Evolutionary conservation across 345 rosid species (phyloP).

Genomic region (Sonneratia alba): DNA sequence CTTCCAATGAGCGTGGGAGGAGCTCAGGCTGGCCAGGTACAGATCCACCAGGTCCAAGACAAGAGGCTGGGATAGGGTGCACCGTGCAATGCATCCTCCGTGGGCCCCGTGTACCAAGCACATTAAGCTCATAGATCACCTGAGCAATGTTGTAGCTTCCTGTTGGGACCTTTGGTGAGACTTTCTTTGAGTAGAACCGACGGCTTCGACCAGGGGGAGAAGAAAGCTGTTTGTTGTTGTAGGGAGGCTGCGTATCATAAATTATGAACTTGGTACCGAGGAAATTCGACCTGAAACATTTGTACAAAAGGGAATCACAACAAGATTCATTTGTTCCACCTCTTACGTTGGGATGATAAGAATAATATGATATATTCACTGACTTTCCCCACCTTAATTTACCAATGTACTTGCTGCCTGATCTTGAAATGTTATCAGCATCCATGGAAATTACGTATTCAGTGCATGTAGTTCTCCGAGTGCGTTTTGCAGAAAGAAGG

Average conservation of each 20-base stretch:
- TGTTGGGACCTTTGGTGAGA: conserved; percentile 78
- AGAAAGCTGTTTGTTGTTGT: conserved; percentile 46
- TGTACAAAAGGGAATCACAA: conserved; percentile 5
- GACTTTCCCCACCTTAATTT: conserved; percentile 51
- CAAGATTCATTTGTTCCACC: neutral
- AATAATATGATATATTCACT: neutral
- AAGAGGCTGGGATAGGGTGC: conserved; percentile 69
- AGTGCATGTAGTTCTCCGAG: conserved; percentile 77
- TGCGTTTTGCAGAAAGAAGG: conserved; percentile 83
- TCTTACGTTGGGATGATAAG: neutral
- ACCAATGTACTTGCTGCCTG: conserved; percentile 81
- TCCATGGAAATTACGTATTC: conserved; percentile 92
- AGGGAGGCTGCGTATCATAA: conserved; percentile 87
- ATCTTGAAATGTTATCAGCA: conserved; percentile 75
- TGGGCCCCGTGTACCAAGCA: conserved; percentile 89
- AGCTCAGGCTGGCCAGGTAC: conserved; percentile 88
- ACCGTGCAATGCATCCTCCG: conserved; percentile 87
- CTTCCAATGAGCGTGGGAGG: conserved; percentile 62
- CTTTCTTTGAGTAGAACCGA: conserved; percentile 71
- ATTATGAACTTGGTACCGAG: conserved; percentile 84
- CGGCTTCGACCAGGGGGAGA: conserved; percentile 77
- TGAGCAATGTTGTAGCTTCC: conserved; percentile 87
- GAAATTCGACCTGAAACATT: conserved; percentile 71
- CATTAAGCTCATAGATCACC: conserved; percentile 80
- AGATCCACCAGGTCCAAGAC: conserved; percentile 64